These are phyloP conservation scores for Phytopythium aichiense DNA, from an alignment of 352 stramenopile genomes.

Conservation along the genomic window DNA sequence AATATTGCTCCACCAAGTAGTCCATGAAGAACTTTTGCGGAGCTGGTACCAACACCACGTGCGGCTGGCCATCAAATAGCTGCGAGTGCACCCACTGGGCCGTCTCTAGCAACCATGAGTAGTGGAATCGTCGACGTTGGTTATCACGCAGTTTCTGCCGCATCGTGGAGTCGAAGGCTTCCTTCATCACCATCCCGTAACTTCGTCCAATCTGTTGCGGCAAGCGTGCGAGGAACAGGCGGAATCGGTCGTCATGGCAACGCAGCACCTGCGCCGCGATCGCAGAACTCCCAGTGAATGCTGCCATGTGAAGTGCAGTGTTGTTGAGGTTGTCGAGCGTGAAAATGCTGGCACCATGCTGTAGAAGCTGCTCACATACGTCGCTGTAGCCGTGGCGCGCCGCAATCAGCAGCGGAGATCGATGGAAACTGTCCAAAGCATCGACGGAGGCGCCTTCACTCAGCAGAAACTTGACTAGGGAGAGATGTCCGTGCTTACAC, in stretches of 20 bases:
- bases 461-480: constrained; percentile 46
- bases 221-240: constrained; percentile 38
- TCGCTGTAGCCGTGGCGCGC: constrained; percentile 50
- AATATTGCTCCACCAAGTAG: constrained; percentile 38
- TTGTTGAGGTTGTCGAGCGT: constrained; percentile 59
- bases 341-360: constrained; percentile 39
- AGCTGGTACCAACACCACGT: constrained; percentile 13
- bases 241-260: constrained; percentile 40
- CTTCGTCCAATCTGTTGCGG: constrained; percentile 23
- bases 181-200: constrained; percentile 33
- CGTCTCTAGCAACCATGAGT: constrained; percentile 58
- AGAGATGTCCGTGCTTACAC: constrained; percentile 35
- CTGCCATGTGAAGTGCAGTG: constrained; percentile 63
- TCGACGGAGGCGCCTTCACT: constrained; percentile 38
- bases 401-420: constrained; percentile 56
- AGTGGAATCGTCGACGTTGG: constrained; percentile 57
- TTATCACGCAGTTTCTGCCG: constrained; percentile 57
- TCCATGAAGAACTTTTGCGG: constrained; percentile 41
- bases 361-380: constrained; percentile 39
- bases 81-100: constrained; percentile 32
- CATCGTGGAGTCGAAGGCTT: constrained; percentile 45
- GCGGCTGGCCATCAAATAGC: constrained; percentile 21
- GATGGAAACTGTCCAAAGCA: constrained; percentile 44
- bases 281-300: constrained; percentile 39
- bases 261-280: constrained; percentile 39